Percentiles rank a stretch among this genome's conserved stretches.
phyloP scores from a whole-genome alignment of 2,329 filamentous ascomycete genomes.

The Emericellopsis atlantica region DNA sequence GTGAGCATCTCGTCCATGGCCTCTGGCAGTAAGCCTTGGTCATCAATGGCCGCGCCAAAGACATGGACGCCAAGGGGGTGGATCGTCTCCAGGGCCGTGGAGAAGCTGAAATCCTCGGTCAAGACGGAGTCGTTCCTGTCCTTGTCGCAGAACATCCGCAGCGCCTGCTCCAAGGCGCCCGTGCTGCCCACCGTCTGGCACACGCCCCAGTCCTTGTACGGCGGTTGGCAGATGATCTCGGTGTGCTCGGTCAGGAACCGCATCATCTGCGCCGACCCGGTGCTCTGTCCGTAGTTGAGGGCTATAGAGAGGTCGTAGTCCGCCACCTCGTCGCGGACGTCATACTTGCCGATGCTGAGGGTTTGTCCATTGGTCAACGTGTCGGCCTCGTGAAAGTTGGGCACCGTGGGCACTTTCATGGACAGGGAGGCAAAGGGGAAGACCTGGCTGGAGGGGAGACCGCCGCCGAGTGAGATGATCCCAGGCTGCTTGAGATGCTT shows the following conservation, averaged over 20 bases:
- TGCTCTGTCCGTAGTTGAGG: conserved; percentile 86
- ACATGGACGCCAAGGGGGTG: conserved; percentile 37
- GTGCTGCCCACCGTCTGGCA: conserved; percentile 79
- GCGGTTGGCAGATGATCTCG: conserved; percentile 76
- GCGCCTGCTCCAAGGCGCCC: conserved; percentile 67
- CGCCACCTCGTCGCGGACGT: conserved; percentile 42
- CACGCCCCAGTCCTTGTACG: conserved; percentile 83
- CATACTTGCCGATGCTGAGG: conserved; percentile 69
- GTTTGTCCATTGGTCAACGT: conserved; percentile 46
- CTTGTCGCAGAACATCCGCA: conserved; percentile 66
- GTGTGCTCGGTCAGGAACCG: conserved; percentile 92
- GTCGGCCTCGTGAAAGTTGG: conserved; percentile 59
- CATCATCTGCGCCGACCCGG: conserved; percentile 74
- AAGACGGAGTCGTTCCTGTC: conserved; percentile 65
- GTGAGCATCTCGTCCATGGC: conserved; percentile 36
- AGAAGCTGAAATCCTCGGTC: conserved; percentile 87
- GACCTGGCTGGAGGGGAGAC: conserved; percentile 75
- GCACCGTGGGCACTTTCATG: conserved; percentile 58
- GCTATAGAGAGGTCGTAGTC: conserved; percentile 68
- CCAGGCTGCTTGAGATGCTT: conserved; percentile 67
- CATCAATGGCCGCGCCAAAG: conserved; percentile 38
- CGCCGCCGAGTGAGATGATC: conserved; percentile 84
- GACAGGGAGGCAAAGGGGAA: conserved; percentile 80
- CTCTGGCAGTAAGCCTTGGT: conserved; percentile 37
- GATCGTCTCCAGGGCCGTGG: conserved; percentile 51